These are phyloP conservation scores for Tetrapyrgos nigripes DNA, from an alignment of 1,284 basidiomycete species.

Conservation along the genomic window DNA sequence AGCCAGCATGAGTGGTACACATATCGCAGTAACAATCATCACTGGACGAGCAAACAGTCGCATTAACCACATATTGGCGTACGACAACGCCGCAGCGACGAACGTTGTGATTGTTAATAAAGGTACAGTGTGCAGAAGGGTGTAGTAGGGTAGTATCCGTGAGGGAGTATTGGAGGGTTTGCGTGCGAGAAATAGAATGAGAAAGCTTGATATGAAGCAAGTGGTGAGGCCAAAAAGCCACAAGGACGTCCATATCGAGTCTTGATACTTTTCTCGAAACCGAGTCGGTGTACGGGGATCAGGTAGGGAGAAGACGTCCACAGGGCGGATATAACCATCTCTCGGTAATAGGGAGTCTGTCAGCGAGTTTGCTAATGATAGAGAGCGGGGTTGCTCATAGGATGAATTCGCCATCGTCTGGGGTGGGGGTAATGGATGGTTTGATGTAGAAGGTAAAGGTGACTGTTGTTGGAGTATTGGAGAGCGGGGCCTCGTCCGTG, in stretches of 20 bases:
- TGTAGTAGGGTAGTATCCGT: conserved; percentile 68
- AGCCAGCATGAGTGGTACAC: conserved; percentile 82
- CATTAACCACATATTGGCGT: conserved; percentile 79
- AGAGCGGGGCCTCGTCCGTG: conserved; percentile 35
- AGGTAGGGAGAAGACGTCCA: conserved; percentile 75
- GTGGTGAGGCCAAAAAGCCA: conserved; percentile 66
- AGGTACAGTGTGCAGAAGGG: conserved; percentile 84
- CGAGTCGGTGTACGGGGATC: conserved; percentile 68
- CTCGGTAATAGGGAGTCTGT: conserved; percentile 78
- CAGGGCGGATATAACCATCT: conserved; percentile 65
- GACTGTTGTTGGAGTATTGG: conserved; percentile 33
- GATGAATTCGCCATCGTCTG: conserved; percentile 50
- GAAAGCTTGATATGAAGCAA: conserved; percentile 65
- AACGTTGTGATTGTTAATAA: conserved; percentile 82
- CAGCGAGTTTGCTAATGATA: conserved; percentile 61
- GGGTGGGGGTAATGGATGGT: conserved; percentile 55
- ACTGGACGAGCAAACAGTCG: conserved; percentile 84
- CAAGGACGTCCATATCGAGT: conserved; percentile 71
- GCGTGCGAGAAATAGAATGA: conserved; percentile 61
- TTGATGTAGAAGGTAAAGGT: conserved; percentile 53
- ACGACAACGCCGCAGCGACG: conserved; percentile 74
- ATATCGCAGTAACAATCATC: conserved; percentile 79
- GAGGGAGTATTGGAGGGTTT: conserved; percentile 40
- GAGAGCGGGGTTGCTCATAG: conserved; percentile 37
- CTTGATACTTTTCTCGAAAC: conserved; percentile 64